Base-by-base conservation (phyloP, 768 basidiomycete species). In the Russula vinacea region DNA sequence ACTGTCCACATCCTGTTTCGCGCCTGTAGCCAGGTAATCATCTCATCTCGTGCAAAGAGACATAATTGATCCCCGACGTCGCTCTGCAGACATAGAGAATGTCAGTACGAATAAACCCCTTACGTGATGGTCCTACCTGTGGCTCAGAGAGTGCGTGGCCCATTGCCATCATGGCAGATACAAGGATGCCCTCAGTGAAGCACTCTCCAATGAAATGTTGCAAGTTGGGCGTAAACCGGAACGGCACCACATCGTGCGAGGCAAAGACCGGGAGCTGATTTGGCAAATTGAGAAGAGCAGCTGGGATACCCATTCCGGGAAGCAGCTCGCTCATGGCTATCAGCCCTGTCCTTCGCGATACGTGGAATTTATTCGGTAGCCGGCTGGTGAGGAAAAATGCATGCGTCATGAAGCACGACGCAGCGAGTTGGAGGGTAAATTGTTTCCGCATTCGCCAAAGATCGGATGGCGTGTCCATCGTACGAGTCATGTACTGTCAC, bases 391-490 rank as follows among this genome's bases (percentile, higher is more conserved):
- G 80, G 68, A 84, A 89, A 69, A 97, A 83, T 33, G 90, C 79
- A 72, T 89, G 96, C 17, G 94, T 94, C 84, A 96, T 88, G 81
- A 98, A 98, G 70, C 91, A 89, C 49, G 84, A 85, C 1, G 90
- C 83, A 7, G 97, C 93, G 42, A 94, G 79, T 72, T 98, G 95
- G 45, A 89, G 74, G 10, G 95, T 88, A 75, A 98, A 97, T 76
- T 98, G 95, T 77, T 97, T 98, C 64, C 97, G 86, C 86, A 98
- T 94, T 64, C 91, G 83, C 96, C 96, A 99, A 3, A 98, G 81
- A 70, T 94, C 92, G 62, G 84, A 84, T 5, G 95, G 86, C 2
- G 82, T 83, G 52, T 81, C 78, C 92, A 98, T 96, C 26, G 89
- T 88, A 39, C 83, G 84, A 45, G 86, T 80, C 90, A 99, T 92